Base-by-base conservation (phyloP, 176 grass and related monocot species). In the Aegilops sharonensis region DNA sequence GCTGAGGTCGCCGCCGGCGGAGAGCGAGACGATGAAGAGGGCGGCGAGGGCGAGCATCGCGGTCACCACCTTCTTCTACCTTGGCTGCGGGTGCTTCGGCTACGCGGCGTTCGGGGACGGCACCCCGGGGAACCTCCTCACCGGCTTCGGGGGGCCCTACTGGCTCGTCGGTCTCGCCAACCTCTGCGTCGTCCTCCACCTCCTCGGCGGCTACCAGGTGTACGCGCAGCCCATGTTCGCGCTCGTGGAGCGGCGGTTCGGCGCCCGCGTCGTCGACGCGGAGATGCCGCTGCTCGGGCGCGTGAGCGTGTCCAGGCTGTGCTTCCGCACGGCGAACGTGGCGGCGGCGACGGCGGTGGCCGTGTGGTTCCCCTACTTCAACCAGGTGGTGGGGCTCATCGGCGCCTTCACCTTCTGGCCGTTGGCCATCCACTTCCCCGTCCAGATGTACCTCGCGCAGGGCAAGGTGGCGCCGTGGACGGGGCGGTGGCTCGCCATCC, bases 41-140 rank as follows among this genome's bases (percentile, higher is more conserved):
- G 89, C 77, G 13, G 77, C 85, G 27, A 77, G 27, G 8, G 48
- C 83, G 8, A 80, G 61, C 0, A 81, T 95, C 3, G 24, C 85
- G 8, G 30, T 73, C 6, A 95, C 86, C 83, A 91, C 94, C 3
- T 86, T 88, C 78, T 98, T 95, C 85, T 98, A 95, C 88, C 88
- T 95, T 48, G 79, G 86, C 67, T 92, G 91, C 23, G 93, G 95
- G 4, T 95, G 80, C 79, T 78, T 98, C 24, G 95, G 95, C 18
- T 98, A 98, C 63, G 95, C 89, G 10, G 91, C 95, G 75, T 98
- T 95, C 68, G 95, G 95, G 60, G 86, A 95, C 84, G 87, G 1
- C 60, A 90, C 91, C 4, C 93, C 91, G 6, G 95, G 95, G 50
- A 95, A 93, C 91, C 79, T 95, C 88, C 89, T 98, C 84, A 92